These are phyloP conservation scores for Geotrichum europaeum DNA, from an alignment of 1,139 yeast species.

Conservation along the genomic window DNA sequence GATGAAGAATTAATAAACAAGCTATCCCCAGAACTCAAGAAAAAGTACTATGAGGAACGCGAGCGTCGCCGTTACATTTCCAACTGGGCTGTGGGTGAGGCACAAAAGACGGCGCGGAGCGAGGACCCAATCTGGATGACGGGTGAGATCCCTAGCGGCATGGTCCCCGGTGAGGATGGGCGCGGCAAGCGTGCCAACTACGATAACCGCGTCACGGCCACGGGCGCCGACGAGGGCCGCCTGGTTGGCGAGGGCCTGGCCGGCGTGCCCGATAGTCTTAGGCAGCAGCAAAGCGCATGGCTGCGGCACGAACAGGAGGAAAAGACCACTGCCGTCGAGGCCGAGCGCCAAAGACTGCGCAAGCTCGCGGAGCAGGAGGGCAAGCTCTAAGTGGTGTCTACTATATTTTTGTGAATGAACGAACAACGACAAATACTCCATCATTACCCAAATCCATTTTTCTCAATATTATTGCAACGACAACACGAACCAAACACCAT, in stretches of 20 bases:
- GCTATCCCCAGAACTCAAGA: conserved; percentile 77
- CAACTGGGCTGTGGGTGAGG: conserved; percentile 14
- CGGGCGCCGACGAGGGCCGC: conserved; percentile 6
- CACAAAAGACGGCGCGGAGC: conserved; percentile 12
- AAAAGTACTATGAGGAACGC: conserved; percentile 64
- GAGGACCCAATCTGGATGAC: conserved; percentile 19
- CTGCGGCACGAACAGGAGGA: conserved; percentile 38
- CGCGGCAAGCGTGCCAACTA: conserved; percentile 3
- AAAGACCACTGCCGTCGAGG: conserved; percentile 52
- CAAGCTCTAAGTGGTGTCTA: conserved; percentile 7
- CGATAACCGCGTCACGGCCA: neutral
- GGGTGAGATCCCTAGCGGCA: conserved; percentile 18
- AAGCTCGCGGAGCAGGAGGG: conserved; percentile 31
- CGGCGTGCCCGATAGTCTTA: conserved; percentile 9
- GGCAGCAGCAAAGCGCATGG: conserved; percentile 9
- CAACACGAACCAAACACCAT: too few species aligned
- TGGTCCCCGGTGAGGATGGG: conserved; percentile 17
- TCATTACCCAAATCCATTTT: too few species aligned
- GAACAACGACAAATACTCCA: too few species aligned
- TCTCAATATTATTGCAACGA: too few species aligned
- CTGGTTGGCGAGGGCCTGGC: conserved; percentile 8
- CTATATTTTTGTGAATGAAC: neutral
- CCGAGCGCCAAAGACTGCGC: conserved; percentile 27
- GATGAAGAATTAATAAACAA: conserved; percentile 70
- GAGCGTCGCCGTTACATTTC: conserved; percentile 29